A percentile compares a stretch with the other conserved stretches of the same genome.
These are phyloP conservation scores for Lumnitzera littorea DNA, from an alignment of 345 rosid genomes.

Conservation along the genomic window DNA sequence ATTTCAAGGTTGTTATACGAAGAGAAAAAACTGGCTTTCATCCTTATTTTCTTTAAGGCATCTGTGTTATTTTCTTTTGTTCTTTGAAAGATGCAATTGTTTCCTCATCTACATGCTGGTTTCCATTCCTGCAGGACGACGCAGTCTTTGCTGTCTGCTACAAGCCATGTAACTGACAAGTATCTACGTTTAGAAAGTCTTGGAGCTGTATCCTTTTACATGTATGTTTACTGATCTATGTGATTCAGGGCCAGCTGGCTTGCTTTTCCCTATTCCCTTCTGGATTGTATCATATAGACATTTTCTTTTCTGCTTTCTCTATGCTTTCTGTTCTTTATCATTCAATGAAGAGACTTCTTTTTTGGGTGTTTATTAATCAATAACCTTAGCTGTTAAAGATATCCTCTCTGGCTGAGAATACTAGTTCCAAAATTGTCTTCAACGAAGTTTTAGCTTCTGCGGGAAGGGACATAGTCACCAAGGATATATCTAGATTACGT, in stretches of 20 bases:
- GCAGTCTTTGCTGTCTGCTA: conserved; percentile 85
- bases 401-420: conserved; percentile 76
- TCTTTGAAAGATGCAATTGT: no score
- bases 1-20: conserved; percentile 49
- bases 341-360: no score
- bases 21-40: not conserved
- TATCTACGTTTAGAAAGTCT: conserved; percentile 81
- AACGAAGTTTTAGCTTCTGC: conserved; percentile 79
- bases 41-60: not conserved
- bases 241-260: conserved; percentile 1
- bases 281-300: not conserved
- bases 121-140: conserved; percentile 56
- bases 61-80: no score
- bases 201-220: conserved; percentile 75
- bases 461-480: conserved; percentile 81
- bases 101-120: not conserved
- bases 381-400: conserved; percentile 57
- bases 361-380: not conserved
- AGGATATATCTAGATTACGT: conserved; percentile 92
- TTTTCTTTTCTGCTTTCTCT: not conserved
- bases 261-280: not conserved
- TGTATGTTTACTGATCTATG: conserved; percentile 8
- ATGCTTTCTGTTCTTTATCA: no score
- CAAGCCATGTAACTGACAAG: conserved; percentile 76
- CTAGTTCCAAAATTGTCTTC: conserved; percentile 64